Conservation (phyloP, 1,139 yeast species). For the Diutina rugosa region DNA sequence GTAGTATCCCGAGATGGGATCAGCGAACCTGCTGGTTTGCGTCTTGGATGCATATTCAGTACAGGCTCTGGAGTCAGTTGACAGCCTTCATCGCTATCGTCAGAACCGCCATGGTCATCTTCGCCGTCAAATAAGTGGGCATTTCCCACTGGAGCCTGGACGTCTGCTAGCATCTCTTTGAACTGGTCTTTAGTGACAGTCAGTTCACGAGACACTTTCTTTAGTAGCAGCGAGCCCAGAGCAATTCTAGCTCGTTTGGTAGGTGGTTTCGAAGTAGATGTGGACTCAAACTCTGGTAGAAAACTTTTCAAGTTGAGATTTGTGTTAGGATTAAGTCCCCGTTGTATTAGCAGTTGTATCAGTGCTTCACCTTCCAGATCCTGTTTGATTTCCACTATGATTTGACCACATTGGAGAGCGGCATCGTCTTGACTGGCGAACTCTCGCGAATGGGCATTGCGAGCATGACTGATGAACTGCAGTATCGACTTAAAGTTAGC, state of each 20-base stretch:
- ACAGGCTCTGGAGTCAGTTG: not conserved
- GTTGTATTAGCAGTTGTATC: conserved; percentile 25
- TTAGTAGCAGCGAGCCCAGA: not conserved
- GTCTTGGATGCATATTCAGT: not conserved
- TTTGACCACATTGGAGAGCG: conserved; percentile 55
- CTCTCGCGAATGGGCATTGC: conserved; percentile 64
- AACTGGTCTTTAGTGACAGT: not conserved
- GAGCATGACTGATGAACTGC: conserved; percentile 65
- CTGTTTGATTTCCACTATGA: conserved; percentile 44
- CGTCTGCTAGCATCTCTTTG: not conserved
- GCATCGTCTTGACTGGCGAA: conserved; percentile 68
- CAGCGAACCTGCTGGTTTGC: not conserved
- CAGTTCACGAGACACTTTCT: not conserved
- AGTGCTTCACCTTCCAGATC: conserved; percentile 43
- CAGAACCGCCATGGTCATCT: not conserved
- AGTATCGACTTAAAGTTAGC: conserved; percentile 68
- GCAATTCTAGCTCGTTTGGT: not conserved
- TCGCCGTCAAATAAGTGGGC: conserved; percentile 2
- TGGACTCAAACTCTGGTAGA: not conserved
- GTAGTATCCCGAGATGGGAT: not conserved
- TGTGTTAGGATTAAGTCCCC: conserved; percentile 26
- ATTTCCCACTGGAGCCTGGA: not conserved
- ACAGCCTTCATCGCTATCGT: not conserved
- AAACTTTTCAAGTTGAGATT: conserved; percentile 19
- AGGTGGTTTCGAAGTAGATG: not conserved